phyloP scores from a whole-genome alignment of 305 asterid species.

The Caryopteris hybrid region DNA sequence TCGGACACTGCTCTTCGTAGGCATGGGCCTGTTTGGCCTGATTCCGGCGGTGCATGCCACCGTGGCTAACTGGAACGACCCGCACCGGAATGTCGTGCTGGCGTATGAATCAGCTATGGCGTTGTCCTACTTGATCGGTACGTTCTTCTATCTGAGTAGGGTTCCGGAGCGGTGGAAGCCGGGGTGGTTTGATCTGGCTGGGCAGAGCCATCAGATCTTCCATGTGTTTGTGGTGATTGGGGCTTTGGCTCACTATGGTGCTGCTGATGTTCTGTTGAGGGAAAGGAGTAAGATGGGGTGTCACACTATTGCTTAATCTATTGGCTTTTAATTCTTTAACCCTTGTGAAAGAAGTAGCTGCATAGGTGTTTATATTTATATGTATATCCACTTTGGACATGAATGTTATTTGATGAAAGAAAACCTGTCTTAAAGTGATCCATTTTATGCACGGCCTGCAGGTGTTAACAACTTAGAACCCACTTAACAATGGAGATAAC shows the following conservation, averaged over 20 bases:
- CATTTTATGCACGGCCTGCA: no score
- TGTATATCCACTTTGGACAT: no score
- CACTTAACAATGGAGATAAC: no score
- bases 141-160: constrained; percentile 54
- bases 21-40: constrained; percentile 79
- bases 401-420: no score
- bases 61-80: constrained; percentile 62
- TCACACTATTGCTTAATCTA: no score
- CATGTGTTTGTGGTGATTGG: constrained; percentile 86
- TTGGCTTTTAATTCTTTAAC: no score
- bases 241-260: constrained; percentile 88
- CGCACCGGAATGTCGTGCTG: constrained; percentile 47
- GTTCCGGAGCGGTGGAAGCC: constrained; percentile 90
- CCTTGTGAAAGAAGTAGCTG: no score
- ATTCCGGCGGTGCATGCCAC: constrained; percentile 74
- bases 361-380: no score
- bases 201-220: constrained; percentile 89
- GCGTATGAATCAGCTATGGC: constrained; percentile 77
- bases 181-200: constrained; percentile 81
- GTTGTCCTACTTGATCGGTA: constrained; percentile 53
- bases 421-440: no score
- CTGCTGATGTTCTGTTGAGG: constrained; percentile 62
- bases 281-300: constrained; percentile 51
- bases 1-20: constrained; percentile 57
- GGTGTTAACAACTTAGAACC: no score